Conservation (phyloP, 176 grass and related monocot species). For the Neostapfia colusana region DNA sequence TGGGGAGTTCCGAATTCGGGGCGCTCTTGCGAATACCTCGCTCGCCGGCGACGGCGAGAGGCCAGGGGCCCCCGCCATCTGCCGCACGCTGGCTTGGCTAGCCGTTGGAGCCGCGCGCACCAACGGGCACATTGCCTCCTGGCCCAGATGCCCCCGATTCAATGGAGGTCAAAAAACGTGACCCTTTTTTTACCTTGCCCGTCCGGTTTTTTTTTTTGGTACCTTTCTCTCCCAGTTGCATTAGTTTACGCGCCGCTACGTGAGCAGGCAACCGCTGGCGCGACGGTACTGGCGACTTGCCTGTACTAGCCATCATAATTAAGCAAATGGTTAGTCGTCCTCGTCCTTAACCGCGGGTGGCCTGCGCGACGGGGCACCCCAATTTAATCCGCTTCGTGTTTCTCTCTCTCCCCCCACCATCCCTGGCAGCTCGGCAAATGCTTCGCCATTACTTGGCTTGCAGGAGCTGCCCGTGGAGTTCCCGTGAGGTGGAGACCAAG, state of each 20-base stretch:
- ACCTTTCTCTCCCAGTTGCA: constrained; percentile 6
- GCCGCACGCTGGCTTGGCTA: constrained; percentile 44
- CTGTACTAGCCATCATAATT: constrained; percentile 42
- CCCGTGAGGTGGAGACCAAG: constrained; percentile 55
- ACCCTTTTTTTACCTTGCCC: constrained; percentile 17
- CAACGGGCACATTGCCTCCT: constrained; percentile 44
- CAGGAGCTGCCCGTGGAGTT: constrained; percentile 60
- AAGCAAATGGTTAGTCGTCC: constrained; percentile 38
- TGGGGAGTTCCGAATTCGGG: not conserved
- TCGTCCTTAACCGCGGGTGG: constrained; percentile 39
- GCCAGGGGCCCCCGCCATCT: constrained; percentile 50
- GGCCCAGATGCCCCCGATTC: not conserved
- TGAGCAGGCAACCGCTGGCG: constrained; percentile 7
- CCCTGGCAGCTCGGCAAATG: constrained; percentile 27
- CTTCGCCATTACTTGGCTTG: constrained; percentile 58
- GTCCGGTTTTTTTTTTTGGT: not conserved
- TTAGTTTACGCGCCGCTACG: constrained; percentile 27
- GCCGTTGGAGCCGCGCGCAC: constrained; percentile 52
- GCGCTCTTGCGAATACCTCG: not conserved
- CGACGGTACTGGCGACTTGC: constrained; percentile 19
- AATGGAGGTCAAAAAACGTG: constrained; percentile 8
- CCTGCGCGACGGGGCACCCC: constrained; percentile 26
- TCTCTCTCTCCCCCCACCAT: not conserved
- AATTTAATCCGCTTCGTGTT: constrained; percentile 37
- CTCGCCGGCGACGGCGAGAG: not conserved